phyloP scores from a whole-genome alignment of 129 eudicot genomes.

The carrot (Daucus carota) region DH1_v3.0 NC_030381.2:54418001-54418500 shows the following conservation, averaged over 20 bases:
- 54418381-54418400: constrained; percentile 2
- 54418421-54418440: constrained; percentile 28
- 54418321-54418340: constrained; percentile 16
- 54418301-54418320: neutral
- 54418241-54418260: neutral
- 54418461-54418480: constrained; percentile 19
- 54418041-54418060: neutral
- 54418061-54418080: neutral
- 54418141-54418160: neutral
- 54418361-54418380: constrained; percentile 9
- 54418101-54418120: neutral
- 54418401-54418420: constrained; percentile 24
- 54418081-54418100: neutral
- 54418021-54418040: neutral
- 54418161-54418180: neutral
- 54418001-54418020: neutral
- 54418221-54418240: constrained; percentile 12
- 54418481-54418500: neutral
- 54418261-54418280: constrained; percentile 18
- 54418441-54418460: constrained; percentile 27
- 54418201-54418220: neutral
- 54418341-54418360: constrained; percentile 11
- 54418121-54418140: neutral
- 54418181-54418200: neutral
- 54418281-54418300: constrained; percentile 17